Base-by-base conservation (phyloP, 2,329 filamentous ascomycete species). In the Sporothrix brunneoviolacea region DNA sequence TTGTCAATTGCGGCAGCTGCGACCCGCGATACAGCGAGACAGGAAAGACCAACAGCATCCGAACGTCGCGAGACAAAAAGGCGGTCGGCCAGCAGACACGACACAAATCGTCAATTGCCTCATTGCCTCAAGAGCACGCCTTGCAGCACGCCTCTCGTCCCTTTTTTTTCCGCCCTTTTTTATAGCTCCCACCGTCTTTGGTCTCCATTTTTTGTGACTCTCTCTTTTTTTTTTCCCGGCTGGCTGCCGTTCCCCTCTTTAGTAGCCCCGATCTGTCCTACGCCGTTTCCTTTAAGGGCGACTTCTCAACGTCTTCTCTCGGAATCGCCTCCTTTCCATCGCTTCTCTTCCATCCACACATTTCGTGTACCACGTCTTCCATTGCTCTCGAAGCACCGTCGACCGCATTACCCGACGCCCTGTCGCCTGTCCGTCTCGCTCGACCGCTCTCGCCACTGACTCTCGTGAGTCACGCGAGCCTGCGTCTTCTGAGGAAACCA, bases 81-180 rank as follows among this genome's bases (percentile, higher is more conserved):
- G 49, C 42, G 49, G 49, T 37, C 42, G 49, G 37, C 38, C n/a
- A 18, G 19, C 19, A 36, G 10, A 13, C 3, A 9, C 18, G 4
- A 22, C 18, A n/a, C n/a, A n/a, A 22, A 52, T 30, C 35, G 32
- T 35, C 44, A 33, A 52, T 48, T 48, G 50, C 32, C 24, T 33
- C 50, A 52, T 48, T 48, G 50, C 32, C 24, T 33, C 50, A 27
- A 18, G 44, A 52, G 45, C 51, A 48, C 45, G 50, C 27, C 37
- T 51, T 44, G 47, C 47, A 27, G 38, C 22, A 32, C 32, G 28
- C 37, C n/a, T 35, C 28, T 44, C 8, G 9, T 3, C 18, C 4
- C 24, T 12, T 37, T 42, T 32, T 39, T 39, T 47, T 10, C 45
- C 45, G 33, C n/a, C n/a, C n/a, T n/a, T n/a, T n/a, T n/a, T n/a